Evolutionary conservation across 2,329 filamentous ascomycete species (phyloP), one percentile per base, ranked within the genome.

Genomic region (Penicillium sp.): DNA sequence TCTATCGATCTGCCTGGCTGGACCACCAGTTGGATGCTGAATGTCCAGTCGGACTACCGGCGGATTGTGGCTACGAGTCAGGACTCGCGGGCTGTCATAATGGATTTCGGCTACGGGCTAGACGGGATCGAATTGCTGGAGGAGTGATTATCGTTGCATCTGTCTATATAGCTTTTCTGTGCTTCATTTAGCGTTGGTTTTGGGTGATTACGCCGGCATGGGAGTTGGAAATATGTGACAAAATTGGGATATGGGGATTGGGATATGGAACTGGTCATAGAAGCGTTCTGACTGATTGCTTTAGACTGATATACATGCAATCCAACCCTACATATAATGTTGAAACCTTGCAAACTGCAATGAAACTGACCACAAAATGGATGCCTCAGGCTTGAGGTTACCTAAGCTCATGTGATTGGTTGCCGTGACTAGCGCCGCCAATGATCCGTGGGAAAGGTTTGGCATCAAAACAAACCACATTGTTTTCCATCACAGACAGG

Each of bases 11-110:
- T 96, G 61, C 87, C 89, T n/a, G 84, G 87, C 57, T 97, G 90
- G 89, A 95, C 95, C 48, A 85, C 86, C 9, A 95, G 89, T 69
- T 98, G 93, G 93, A 94, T 98, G 62, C 74, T 98, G 49, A 90
- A 88, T 54, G 93, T 93, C 42, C 96, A 96, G 77, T 90, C 87
- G 53, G 91, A 98, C 65, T 97, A 97, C 69, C 79, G 91, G 49
- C 82, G 93, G 51, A 93, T 98, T 53, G 87, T 98, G 52, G 93
- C 89, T 59, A 95, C 91, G 0, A 93, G 90, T 40, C 93, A 98
- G 69, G 90, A 96, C 62, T 87, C 90, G 27, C 85, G 94, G 64
- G 89, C 94, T 42, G 73, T 97, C 48, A 86, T 98, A 50, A 85
- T 97, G 77, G 93, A 98, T 71, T 98, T 97, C 72, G 93, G 81